phyloP scores from a whole-genome alignment of 2,329 filamentous ascomycete species.

The Aspergillus sclerotialis region DNA sequence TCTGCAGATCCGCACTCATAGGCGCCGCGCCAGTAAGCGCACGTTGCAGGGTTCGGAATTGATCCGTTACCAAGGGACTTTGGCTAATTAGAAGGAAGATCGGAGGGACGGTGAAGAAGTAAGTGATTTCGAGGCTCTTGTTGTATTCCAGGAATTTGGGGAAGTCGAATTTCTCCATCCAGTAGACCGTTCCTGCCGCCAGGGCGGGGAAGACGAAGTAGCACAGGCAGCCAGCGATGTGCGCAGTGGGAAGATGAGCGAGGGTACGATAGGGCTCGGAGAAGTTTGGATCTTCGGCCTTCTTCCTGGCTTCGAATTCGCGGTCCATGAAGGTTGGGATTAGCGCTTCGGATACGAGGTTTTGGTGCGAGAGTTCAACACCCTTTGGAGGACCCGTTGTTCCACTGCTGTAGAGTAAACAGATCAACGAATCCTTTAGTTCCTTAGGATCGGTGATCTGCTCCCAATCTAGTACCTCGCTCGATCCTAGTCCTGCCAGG shows the following conservation, averaged over 20 bases:
- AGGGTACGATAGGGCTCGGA: conserved; percentile 16
- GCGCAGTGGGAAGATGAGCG: conserved; percentile 44
- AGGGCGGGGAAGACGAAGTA: conserved; percentile 33
- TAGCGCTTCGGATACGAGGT: conserved; percentile 42
- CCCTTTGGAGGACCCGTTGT: conserved; percentile 55
- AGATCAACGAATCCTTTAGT: conserved; percentile 9
- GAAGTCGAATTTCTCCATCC: conserved; percentile 41
- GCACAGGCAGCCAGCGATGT: conserved; percentile 35
- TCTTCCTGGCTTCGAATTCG: too few relatives aligned
- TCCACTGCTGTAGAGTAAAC: conserved; percentile 43
- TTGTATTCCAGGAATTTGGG: conserved; percentile 41
- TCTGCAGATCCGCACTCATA: conserved; percentile 58
- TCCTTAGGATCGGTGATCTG: conserved; percentile 8
- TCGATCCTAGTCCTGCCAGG: conserved; percentile 3
- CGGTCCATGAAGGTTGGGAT: conserved; percentile 5
- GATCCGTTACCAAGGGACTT: conserved; percentile 35
- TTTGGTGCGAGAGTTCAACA: conserved; percentile 49
- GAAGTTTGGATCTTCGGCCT: conserved; percentile 17
- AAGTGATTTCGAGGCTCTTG: conserved; percentile 41
- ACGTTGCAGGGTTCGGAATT: conserved; percentile 31
- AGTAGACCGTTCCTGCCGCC: conserved; percentile 30
- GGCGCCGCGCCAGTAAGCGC: conserved; percentile 75
- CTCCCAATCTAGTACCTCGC: conserved; percentile 9
- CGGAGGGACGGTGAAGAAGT: conserved; percentile 45
- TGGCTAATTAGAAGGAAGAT: conserved; percentile 43